A percentile compares a stretch with the other conserved stretches of the same genome.
Conservation (phyloP, 2,329 filamentous ascomycete genomes). For the Ilyonectria mors-panacis region DNA sequence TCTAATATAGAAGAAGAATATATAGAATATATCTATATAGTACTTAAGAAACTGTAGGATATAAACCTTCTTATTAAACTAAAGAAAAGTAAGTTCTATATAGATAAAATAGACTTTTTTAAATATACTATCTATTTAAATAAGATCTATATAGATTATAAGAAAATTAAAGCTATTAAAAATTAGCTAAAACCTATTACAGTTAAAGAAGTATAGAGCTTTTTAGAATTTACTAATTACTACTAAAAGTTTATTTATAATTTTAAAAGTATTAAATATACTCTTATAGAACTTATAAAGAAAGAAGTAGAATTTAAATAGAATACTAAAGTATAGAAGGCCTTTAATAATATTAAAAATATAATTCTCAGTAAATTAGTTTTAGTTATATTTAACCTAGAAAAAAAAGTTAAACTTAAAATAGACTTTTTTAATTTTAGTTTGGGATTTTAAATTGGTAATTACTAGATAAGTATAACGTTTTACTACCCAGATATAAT, state of each 20-base stretch:
- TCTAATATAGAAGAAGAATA: conserved; percentile 36
- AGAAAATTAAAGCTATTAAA: conserved; percentile 32
- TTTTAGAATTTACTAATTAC: conserved; percentile 21
- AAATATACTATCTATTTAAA: conserved; percentile 26
- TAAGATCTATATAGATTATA: conserved; percentile 33
- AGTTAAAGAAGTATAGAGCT: conserved; percentile 37
- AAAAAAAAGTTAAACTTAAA: conserved; percentile 30
- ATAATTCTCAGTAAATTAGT: conserved; percentile 13
- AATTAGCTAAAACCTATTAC: conserved; percentile 7
- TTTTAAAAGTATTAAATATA: conserved; percentile 24
- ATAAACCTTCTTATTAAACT: conserved; percentile 28
- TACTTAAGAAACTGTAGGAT: conserved; percentile 32
- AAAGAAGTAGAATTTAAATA: conserved; percentile 19
- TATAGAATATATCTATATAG: conserved; percentile 34
- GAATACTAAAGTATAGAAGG: conserved; percentile 4
- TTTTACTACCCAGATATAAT: too few relatives aligned
- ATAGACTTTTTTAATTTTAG: conserved; percentile 28
- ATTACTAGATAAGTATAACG: too few relatives aligned
- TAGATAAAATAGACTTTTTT: conserved; percentile 21
- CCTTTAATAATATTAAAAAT: conserved; percentile 26
- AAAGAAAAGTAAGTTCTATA: conserved; percentile 31
- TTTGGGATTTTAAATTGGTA: conserved; percentile 28
- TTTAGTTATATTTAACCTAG: conserved; percentile 26
- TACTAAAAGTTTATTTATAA: conserved; percentile 29
- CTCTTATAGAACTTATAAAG: conserved; percentile 21